These are phyloP conservation scores for Cladophialophora chaetospira DNA, from an alignment of 2,329 filamentous ascomycete genomes.

Conservation along the genomic window DNA sequence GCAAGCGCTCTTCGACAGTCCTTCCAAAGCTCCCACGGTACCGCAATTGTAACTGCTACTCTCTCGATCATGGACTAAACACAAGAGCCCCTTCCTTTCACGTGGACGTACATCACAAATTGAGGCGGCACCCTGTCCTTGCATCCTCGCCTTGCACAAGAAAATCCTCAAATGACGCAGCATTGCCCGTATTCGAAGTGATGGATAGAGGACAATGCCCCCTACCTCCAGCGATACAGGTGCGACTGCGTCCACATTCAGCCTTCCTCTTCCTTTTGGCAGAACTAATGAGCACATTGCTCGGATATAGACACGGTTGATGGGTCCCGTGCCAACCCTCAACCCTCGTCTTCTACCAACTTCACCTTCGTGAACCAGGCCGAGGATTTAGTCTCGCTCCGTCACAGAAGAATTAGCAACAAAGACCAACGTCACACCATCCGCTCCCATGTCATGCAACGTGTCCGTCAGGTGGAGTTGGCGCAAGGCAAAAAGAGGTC, in stretches of 20 bases:
- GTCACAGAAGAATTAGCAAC: slow-evolving; percentile 43
- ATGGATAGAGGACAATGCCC: slow-evolving; percentile 22
- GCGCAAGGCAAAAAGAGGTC: slow-evolving; percentile 43
- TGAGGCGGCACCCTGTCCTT: not conserved
- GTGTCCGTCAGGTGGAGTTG: slow-evolving; percentile 45
- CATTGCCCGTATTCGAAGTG: not conserved
- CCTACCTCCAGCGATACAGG: slow-evolving; percentile 16
- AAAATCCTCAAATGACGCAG: not conserved
- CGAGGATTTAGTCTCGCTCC: slow-evolving; percentile 38
- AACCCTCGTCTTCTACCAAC: slow-evolving; percentile 25
- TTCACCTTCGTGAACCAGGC: slow-evolving; percentile 48
- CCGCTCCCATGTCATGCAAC: slow-evolving; percentile 48
- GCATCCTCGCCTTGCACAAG: not conserved
- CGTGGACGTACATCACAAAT: not conserved
- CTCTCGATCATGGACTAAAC: not conserved
- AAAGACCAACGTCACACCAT: slow-evolving; percentile 44
- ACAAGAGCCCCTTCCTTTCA: not conserved
- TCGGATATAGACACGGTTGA: slow-evolving; percentile 19
- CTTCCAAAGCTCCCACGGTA: not conserved
- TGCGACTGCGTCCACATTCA: slow-evolving; percentile 1
- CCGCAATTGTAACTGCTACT: not conserved
- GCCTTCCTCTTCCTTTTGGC: not conserved
- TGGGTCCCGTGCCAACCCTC: slow-evolving; percentile 26
- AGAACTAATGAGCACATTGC: slow-evolving; percentile 5
- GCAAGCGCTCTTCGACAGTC: not conserved